phyloP scores from a whole-genome alignment of 2,329 filamentous ascomycete genomes.

The Colletotrichum lini region DNA sequence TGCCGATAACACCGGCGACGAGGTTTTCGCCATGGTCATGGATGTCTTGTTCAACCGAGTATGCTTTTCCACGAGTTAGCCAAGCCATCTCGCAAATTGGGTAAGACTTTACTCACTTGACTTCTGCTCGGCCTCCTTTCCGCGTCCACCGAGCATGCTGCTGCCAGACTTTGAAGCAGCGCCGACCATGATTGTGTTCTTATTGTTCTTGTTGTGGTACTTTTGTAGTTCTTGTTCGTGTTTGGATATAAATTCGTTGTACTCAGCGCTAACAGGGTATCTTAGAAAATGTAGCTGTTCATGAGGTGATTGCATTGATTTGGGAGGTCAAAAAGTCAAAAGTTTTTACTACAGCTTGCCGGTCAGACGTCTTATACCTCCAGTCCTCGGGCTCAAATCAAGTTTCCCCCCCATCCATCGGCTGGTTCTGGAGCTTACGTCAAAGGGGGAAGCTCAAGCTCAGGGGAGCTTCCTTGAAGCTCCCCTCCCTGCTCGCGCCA shows the following conservation, averaged over 20 bases:
- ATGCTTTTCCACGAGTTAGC: slow-evolving; percentile 18
- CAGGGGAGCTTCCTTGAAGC: slow-evolving; percentile 33
- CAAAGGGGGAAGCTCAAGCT: slow-evolving; percentile 39
- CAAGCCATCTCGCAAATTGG: accelerated
- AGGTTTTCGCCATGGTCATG: slow-evolving; percentile 52
- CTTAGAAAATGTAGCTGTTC: slow-evolving; percentile 32
- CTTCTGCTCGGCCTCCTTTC: slow-evolving; percentile 50
- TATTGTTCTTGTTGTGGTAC: neutral
- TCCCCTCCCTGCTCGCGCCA: slow-evolving; percentile 41
- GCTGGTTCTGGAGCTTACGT: slow-evolving; percentile 36
- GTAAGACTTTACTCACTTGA: slow-evolving; percentile 47
- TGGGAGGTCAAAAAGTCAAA: slow-evolving; percentile 26
- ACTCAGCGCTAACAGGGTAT: slow-evolving; percentile 31
- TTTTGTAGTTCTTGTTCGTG: slow-evolving; percentile 15
- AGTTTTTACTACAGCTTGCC: neutral
- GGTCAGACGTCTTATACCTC: slow-evolving; percentile 43
- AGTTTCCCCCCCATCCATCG: slow-evolving; percentile 36
- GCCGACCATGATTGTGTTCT: slow-evolving; percentile 29
- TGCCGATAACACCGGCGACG: slow-evolving; percentile 59
- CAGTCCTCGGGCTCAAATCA: slow-evolving; percentile 38
- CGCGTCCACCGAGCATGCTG: slow-evolving; percentile 48
- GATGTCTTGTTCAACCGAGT: slow-evolving; percentile 39
- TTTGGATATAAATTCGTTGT: slow-evolving; percentile 42
- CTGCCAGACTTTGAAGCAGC: slow-evolving; percentile 41
- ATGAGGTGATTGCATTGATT: slow-evolving; percentile 37